Evolutionary conservation across 768 basidiomycete species (phyloP).

Genomic region (Astraeus odoratus): DNA sequence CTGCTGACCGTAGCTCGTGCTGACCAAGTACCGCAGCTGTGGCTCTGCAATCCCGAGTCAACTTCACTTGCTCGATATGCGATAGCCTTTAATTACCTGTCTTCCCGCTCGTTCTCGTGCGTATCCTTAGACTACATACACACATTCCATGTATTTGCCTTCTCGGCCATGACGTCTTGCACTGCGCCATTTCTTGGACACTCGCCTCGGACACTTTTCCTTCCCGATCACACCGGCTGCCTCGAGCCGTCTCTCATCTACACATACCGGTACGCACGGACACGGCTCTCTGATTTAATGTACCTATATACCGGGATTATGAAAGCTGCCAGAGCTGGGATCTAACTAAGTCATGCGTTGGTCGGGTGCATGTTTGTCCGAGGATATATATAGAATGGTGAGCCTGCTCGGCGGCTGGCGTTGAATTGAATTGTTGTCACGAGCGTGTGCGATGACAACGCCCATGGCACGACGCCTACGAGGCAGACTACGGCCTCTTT

Average conservation of each 20-base stretch:
- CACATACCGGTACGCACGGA: conserved; percentile 2
- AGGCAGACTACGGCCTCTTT: no score
- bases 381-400: no score
- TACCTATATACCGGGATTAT: conserved; percentile 1
- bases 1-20: conserved; percentile 7
- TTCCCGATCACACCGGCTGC: conserved; percentile 2
- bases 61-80: conserved; percentile 61
- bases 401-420: no score
- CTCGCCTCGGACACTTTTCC: neutral
- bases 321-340: neutral
- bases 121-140: conserved; percentile 24
- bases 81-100: conserved; percentile 51
- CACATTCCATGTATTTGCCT: conserved; percentile 19
- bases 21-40: conserved; percentile 36
- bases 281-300: conserved; percentile 1
- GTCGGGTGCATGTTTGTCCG: no score
- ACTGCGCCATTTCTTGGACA: neutral
- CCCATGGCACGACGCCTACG: no score
- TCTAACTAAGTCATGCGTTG: neutral
- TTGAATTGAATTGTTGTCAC: no score
- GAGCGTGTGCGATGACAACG: no score
- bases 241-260: conserved; percentile 10
- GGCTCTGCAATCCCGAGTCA: conserved; percentile 52
- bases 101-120: conserved; percentile 11
- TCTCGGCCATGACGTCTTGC: neutral